phyloP scores from a whole-genome alignment of 306 rosid genomes.

The Macrotyloma uniflorum region DNA sequence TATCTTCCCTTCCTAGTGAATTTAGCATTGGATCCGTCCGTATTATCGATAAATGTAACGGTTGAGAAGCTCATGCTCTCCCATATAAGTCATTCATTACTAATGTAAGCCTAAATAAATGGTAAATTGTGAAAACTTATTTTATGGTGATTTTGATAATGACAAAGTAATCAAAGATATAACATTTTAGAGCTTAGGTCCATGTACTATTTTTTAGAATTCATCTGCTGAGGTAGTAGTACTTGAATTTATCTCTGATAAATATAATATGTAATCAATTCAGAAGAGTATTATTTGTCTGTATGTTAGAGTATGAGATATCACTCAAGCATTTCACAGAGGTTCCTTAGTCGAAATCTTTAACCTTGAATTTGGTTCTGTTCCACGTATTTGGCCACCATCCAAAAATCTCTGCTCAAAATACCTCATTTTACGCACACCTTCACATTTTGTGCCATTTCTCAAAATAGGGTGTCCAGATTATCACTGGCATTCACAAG shows the following conservation, averaged over 20 bases:
- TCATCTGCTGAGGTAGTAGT: background rate
- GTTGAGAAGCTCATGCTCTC: background rate
- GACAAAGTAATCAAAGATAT: background rate
- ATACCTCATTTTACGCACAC: background rate
- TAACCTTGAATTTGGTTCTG: background rate
- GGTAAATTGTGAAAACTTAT: background rate
- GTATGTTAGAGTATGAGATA: background rate
- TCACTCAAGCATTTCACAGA: background rate
- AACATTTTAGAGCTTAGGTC: background rate
- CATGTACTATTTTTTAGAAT: background rate
- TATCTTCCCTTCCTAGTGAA: background rate
- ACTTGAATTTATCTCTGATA: background rate
- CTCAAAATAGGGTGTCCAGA: background rate
- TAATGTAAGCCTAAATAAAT: background rate
- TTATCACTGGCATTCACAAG: background rate
- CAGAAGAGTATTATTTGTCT: background rate
- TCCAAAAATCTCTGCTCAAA: background rate
- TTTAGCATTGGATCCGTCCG: background rate
- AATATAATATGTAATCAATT: background rate
- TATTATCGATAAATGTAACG: background rate
- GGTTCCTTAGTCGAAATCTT: background rate
- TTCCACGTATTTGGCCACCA: background rate
- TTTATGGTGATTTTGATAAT: background rate
- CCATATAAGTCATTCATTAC: slow-evolving; percentile 3
- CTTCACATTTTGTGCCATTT: background rate